Evolutionary conservation across 2,329 filamentous ascomycete species (phyloP).

Genomic region (Davidsoniella virescens): DNA sequence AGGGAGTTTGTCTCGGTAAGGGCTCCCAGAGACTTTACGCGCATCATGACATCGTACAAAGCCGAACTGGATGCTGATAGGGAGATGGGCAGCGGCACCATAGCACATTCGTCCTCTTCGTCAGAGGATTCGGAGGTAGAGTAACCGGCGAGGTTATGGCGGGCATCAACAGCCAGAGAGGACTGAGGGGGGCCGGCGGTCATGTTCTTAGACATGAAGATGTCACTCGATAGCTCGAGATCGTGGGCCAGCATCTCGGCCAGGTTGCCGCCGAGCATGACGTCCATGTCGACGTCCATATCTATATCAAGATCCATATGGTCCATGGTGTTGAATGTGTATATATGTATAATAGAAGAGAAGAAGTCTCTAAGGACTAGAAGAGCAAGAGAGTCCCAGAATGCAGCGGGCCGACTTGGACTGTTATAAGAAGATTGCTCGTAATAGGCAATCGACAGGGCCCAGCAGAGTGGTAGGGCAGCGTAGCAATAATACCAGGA

Average conservation of each 20-base stretch:
- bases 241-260: constrained; percentile 40
- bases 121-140: not conserved
- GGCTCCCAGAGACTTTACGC: constrained; percentile 4
- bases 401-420: not conserved
- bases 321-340: not conserved
- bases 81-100: constrained; percentile 2
- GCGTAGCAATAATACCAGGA: too few relatives aligned
- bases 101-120: constrained; percentile 3
- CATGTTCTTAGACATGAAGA: constrained; percentile 35
- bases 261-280: constrained; percentile 28
- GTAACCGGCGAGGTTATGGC: not conserved
- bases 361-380: not conserved
- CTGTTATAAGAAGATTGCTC: not conserved
- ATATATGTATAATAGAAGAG: not conserved
- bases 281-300: constrained; percentile 13
- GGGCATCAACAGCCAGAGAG: not conserved
- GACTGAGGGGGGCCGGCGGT: constrained; percentile 31
- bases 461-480: too few relatives aligned
- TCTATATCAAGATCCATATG: constrained; percentile 2
- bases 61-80: constrained; percentile 3
- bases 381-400: not conserved
- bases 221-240: constrained; percentile 30
- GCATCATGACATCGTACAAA: constrained; percentile 9
- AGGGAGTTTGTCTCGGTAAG: constrained; percentile 8
- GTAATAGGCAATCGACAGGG: not conserved